A percentile compares a stretch with the other conserved stretches of the same genome.
These are phyloP conservation scores for Calocybe indica DNA, from an alignment of 768 basidiomycete genomes.

Conservation along the genomic window DNA sequence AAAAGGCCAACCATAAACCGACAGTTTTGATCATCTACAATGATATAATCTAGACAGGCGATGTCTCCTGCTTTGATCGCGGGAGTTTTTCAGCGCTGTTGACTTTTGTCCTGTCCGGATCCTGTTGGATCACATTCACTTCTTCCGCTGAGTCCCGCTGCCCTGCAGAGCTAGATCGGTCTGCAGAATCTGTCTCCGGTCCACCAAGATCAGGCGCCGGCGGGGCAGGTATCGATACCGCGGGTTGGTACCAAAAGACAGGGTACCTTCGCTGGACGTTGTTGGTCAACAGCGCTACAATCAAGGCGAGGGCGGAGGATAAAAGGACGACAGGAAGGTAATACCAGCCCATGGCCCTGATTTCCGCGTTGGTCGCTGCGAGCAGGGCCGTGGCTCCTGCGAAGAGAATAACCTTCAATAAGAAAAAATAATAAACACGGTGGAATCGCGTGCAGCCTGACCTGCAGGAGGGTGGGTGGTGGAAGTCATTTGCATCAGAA, in stretches of 20 bases:
- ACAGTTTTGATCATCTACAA: too few relatives aligned
- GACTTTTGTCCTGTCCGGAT: neutral
- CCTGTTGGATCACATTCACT: neutral
- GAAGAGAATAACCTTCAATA: neutral
- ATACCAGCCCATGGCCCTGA: slow-evolving; percentile 44
- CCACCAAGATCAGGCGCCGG: slow-evolving; percentile 11
- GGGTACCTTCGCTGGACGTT: slow-evolving; percentile 49
- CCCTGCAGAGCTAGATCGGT: neutral
- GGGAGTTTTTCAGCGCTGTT: slow-evolving; percentile 3
- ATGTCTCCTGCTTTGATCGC: slow-evolving; percentile 2
- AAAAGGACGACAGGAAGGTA: slow-evolving; percentile 48
- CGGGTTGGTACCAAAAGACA: slow-evolving; percentile 36
- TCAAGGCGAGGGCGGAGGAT: slow-evolving; percentile 35
- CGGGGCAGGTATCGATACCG: slow-evolving; percentile 11
- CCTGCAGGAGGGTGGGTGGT: slow-evolving; percentile 54
- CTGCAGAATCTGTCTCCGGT: neutral
- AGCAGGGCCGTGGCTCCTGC: slow-evolving; percentile 49
- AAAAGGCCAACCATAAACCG: too few relatives aligned
- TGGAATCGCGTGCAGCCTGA: slow-evolving; percentile 3
- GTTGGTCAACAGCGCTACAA: slow-evolving; percentile 39
- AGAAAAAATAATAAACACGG: neutral
- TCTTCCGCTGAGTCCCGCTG: too few relatives aligned
- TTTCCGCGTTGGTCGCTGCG: slow-evolving; percentile 34
- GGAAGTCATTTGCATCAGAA: slow-evolving; percentile 45
- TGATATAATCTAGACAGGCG: too few relatives aligned